phyloP scores from a whole-genome alignment of 257 asterid species.

The Salvia miltiorrhiza region DNA sequence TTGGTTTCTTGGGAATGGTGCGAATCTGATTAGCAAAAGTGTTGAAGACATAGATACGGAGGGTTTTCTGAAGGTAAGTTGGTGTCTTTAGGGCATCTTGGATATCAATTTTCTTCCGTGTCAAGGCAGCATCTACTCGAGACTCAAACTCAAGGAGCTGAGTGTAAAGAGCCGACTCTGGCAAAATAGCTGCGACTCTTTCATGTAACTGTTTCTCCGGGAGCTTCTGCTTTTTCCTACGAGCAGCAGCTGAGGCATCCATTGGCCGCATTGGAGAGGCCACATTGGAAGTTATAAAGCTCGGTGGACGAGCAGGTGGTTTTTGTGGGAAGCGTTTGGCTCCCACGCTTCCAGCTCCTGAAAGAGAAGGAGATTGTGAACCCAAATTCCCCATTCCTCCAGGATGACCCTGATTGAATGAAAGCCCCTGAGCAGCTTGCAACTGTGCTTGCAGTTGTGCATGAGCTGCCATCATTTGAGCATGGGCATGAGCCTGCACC shows the following conservation, averaged over 20 bases:
- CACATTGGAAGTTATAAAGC: conserved; percentile 41
- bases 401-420: conserved; percentile 67
- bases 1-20: conserved; percentile 78
- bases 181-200: conserved; percentile 89
- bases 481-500: conserved; percentile 65
- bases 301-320: conserved; percentile 89
- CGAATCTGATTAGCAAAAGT: conserved; percentile 82
- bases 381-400: conserved; percentile 62
- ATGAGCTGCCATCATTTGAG: conserved; percentile 43
- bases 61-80: conserved; percentile 73
- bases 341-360: conserved; percentile 58
- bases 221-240: conserved; percentile 91
- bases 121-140: conserved; percentile 83
- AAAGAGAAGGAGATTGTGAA: conserved; percentile 65
- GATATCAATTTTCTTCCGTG: conserved; percentile 90
- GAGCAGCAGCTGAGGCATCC: conserved; percentile 84
- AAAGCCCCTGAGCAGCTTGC: conserved; percentile 69
- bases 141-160: conserved; percentile 97
- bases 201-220: conserved; percentile 92
- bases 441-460: conserved; percentile 73
- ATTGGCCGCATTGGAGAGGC: conserved; percentile 74
- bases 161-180: conserved; percentile 92
- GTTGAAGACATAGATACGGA: conserved; percentile 83
- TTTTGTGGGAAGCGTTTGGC: conserved; percentile 73
- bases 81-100: conserved; percentile 89